Evolutionary conservation across 345 rosid species (phyloP).

Genomic region (Orychophragmus violaceus): DNA sequence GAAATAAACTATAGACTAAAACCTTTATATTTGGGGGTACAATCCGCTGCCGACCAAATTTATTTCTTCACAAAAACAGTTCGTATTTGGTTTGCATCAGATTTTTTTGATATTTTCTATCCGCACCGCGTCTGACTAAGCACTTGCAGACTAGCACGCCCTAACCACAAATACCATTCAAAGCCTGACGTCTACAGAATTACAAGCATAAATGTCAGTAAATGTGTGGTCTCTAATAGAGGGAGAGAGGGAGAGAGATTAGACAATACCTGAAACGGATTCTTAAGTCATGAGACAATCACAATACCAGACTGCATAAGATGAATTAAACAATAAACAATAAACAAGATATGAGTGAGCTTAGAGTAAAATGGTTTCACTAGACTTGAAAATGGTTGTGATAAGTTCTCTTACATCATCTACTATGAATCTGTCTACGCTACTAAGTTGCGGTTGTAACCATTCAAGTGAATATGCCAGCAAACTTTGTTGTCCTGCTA

Average conservation of each 20-base stretch:
- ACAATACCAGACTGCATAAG: slow-evolving; percentile 26
- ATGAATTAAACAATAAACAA: not conserved
- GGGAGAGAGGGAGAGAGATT: not conserved
- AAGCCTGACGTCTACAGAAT: not conserved
- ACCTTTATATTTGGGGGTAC: no score
- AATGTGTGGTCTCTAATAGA: not conserved
- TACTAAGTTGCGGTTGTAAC: slow-evolving; percentile 47
- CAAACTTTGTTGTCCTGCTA: slow-evolving; percentile 9
- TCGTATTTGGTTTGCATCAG: no score
- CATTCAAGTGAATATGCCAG: slow-evolving; percentile 44
- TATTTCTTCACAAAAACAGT: no score
- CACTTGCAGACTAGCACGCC: no score
- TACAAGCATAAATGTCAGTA: not conserved
- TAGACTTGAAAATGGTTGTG: not conserved
- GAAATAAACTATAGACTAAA: no score
- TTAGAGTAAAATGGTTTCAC: not conserved
- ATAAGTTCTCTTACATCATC: slow-evolving; percentile 38
- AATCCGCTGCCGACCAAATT: no score
- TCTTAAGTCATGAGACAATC: slow-evolving; percentile 14
- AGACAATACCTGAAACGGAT: slow-evolving; percentile 3
- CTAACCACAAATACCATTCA: no score
- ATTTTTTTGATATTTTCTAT: no score
- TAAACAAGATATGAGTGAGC: not conserved
- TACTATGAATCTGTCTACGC: slow-evolving; percentile 45
- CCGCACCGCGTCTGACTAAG: no score